Evolutionary conservation across 2,329 filamentous ascomycete species (phyloP).

Genomic region (Aspergillus sojae): DNA sequence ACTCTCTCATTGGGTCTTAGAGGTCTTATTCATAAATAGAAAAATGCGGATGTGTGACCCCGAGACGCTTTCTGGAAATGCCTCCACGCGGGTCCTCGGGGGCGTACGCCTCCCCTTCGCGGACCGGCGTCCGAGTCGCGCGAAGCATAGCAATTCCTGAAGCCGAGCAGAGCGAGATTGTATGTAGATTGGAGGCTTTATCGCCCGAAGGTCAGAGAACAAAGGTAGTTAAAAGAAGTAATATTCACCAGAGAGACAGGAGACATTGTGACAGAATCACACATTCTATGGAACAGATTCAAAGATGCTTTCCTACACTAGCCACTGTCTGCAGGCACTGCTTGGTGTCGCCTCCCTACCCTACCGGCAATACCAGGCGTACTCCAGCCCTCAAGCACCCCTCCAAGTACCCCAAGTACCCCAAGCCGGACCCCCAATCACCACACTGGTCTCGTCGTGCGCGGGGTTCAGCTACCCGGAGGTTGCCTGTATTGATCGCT

Average conservation of each 20-base stretch:
- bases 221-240: neutral
- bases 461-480: neutral
- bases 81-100: neutral
- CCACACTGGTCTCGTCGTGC: neutral
- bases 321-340: neutral
- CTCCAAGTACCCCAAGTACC: neutral
- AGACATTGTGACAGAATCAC: neutral
- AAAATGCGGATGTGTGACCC: neutral
- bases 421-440: neutral
- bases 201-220: neutral
- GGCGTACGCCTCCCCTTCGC: neutral
- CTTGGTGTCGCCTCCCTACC: neutral
- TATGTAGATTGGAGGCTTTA: neutral
- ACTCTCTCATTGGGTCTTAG: neutral
- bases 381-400: neutral
- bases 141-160: neutral
- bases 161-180: neutral
- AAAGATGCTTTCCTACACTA: neutral
- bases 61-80: neutral
- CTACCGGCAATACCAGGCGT: neutral
- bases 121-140: neutral
- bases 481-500: neutral
- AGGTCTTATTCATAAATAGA: neutral
- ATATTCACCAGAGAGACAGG: neutral
- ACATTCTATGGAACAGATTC: neutral